phyloP scores from a whole-genome alignment of 108 stramenopile genomes.

The Seminavis robusta region DNA sequence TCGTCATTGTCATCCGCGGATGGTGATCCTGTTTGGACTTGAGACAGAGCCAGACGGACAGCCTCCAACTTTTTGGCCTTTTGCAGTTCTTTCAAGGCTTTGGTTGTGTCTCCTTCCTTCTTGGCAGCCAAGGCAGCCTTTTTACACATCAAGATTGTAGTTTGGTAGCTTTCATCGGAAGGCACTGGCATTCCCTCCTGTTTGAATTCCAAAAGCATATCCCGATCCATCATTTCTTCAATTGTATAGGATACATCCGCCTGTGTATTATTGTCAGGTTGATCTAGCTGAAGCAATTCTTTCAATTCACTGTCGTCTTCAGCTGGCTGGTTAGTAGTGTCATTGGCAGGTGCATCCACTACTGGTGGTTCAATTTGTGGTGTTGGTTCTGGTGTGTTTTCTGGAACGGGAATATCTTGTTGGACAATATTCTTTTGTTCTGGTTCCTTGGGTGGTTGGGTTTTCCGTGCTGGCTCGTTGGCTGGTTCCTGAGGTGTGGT shows the following conservation, averaged over 20 bases:
- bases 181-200: constrained; percentile 17
- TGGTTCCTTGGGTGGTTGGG: too few relatives aligned
- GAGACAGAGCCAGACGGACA: neutral
- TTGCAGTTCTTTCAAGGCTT: constrained; percentile 12
- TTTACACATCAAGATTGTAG: constrained; percentile 14
- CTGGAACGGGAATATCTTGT: too few relatives aligned
- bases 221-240: constrained; percentile 31
- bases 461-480: too few relatives aligned
- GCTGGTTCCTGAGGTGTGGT: too few relatives aligned
- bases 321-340: neutral
- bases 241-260: constrained; percentile 12
- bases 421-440: too few relatives aligned
- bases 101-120: constrained; percentile 15
- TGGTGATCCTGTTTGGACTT: neutral
- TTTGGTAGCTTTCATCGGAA: constrained; percentile 18
- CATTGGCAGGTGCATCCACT: neutral
- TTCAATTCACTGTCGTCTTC: constrained; percentile 8
- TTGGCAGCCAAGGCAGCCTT: constrained; percentile 22
- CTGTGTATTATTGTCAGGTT: neutral
- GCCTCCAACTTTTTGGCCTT: constrained; percentile 20
- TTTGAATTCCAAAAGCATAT: constrained; percentile 31
- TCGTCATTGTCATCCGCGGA: neutral
- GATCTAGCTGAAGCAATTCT: neutral
- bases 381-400: neutral
- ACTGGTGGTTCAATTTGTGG: neutral